Evolutionary conservation across 768 basidiomycete species (phyloP).

Genomic region (Podaxis mareebaensis): DNA sequence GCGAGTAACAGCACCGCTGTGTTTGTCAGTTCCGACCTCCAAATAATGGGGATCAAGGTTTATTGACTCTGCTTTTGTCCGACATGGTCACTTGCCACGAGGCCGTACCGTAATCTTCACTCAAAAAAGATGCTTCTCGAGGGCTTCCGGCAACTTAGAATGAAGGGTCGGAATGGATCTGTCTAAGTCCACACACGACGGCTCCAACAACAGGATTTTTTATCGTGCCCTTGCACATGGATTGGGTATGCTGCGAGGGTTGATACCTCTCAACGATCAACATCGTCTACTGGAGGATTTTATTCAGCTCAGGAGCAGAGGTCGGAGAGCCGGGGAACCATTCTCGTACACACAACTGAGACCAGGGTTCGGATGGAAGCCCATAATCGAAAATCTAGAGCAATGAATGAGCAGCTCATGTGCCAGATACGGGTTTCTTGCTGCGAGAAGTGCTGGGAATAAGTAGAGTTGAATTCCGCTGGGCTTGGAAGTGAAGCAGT

Average conservation of each 20-base stretch:
- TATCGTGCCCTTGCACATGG: constrained; percentile 4
- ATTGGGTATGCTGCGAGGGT: constrained; percentile 1
- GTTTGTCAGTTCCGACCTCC: not conserved
- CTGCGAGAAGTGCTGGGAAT: not conserved
- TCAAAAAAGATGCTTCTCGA: constrained; percentile 11
- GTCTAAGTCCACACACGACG: not conserved
- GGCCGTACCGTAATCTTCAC: constrained; percentile 10
- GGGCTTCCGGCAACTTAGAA: constrained; percentile 11
- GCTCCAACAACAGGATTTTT: not conserved
- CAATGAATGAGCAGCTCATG: not conserved
- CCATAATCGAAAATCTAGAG: not conserved
- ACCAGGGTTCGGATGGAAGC: constrained; percentile 12
- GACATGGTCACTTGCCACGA: constrained; percentile 12
- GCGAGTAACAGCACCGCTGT: not conserved
- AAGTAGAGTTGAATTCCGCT: not conserved
- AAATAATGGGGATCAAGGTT: not conserved
- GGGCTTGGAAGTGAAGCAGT: not conserved
- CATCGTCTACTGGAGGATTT: not conserved
- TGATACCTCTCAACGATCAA: not conserved
- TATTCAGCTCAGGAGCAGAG: not conserved
- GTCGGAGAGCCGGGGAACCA: not conserved
- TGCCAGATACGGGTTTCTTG: not conserved
- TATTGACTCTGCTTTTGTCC: constrained; percentile 7
- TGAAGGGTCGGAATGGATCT: constrained; percentile 13
- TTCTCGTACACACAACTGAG: not conserved